Conservation (phyloP, 257 asterid species). For the Ocimum tenuiflorum region DNA sequence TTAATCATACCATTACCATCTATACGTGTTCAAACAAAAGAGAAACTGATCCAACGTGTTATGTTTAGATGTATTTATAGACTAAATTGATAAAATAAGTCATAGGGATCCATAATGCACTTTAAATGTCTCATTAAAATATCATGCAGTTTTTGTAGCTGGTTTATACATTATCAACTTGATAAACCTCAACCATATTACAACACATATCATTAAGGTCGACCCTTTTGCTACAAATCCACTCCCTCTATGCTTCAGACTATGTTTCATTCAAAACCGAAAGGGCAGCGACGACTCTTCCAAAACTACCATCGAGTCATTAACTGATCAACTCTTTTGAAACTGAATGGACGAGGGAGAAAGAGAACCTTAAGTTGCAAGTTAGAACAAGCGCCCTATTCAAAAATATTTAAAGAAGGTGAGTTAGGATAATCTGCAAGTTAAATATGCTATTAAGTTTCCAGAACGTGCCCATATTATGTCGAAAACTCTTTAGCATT, state of each 20-base stretch:
- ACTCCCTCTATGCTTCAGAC: not conserved
- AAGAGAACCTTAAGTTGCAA: no score
- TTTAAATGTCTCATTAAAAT: no score
- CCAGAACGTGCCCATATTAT: not conserved
- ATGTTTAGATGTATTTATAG: no score
- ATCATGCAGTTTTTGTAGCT: not conserved
- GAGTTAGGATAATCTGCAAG: not conserved
- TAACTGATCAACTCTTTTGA: no score
- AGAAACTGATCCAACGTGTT: no score
- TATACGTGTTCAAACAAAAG: no score
- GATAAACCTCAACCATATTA: not conserved
- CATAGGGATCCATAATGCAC: no score
- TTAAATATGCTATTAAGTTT: not conserved
- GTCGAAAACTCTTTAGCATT: no score
- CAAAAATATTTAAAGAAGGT: not conserved
- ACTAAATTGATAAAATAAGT: no score
- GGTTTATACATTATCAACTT: not conserved
- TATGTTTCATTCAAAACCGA: not conserved
- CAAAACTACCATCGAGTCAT: not conserved
- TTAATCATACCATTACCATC: no score
- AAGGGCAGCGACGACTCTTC: not conserved
- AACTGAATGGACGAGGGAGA: no score
- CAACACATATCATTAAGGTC: not conserved
- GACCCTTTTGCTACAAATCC: not conserved
- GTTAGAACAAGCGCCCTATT: slow-evolving; percentile 11